Conservation (phyloP, 1,284 basidiomycete genomes). For the Ganoderma sinense region DNA sequence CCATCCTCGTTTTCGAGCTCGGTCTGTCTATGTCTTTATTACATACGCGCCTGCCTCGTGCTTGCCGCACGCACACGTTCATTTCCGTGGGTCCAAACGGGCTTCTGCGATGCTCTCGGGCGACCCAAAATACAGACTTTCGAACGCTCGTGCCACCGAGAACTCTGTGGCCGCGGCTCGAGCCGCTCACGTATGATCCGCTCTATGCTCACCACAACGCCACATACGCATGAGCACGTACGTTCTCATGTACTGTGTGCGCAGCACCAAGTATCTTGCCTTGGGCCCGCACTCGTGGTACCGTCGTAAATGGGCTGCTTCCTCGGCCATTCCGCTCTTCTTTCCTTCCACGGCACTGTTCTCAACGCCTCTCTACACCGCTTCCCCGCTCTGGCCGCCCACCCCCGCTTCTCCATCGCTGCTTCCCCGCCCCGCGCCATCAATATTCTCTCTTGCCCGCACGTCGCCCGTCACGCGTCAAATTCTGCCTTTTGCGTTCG, state of each 20-base stretch:
- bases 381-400: conserved; percentile 2
- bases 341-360: not conserved
- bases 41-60: not conserved
- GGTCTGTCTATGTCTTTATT: not conserved
- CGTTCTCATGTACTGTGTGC: not conserved
- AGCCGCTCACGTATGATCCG: not conserved
- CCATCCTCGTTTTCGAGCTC: not conserved
- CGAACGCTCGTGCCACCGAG: not conserved
- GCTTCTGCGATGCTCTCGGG: not conserved
- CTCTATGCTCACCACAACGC: not conserved
- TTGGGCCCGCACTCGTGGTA: not conserved
- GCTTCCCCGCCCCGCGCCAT: conserved; percentile 1
- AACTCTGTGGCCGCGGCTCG: not conserved
- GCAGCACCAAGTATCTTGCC: not conserved
- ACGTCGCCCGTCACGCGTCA: not conserved
- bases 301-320: not conserved
- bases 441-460: not conserved
- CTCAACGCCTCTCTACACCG: conserved; percentile 9
- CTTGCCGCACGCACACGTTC: not conserved
- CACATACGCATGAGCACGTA: not conserved
- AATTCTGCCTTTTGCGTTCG: not conserved
- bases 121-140: not conserved
- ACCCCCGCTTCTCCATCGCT: conserved; percentile 1
- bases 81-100: not conserved
- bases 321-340: not conserved